Evolutionary conservation across 1,284 basidiomycete species (phyloP).

Genomic region (Hemileccinum hortonii): DNA sequence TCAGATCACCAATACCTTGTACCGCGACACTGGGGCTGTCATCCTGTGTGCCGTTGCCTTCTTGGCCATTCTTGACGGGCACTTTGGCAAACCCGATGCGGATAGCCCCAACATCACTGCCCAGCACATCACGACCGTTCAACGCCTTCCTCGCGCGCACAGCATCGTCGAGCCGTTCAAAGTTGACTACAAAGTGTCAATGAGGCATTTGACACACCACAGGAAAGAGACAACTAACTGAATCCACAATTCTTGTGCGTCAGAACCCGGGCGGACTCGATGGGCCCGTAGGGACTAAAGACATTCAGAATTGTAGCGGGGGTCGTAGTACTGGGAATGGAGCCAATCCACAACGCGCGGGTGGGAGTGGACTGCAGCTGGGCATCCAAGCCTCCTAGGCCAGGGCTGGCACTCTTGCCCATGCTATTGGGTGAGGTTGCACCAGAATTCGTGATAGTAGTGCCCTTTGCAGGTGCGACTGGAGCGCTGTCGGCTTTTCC

Average conservation of each 20-base stretch:
- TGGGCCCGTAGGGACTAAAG: conserved; percentile 95
- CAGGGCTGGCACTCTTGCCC: conserved; percentile 51
- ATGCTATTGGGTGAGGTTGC: conserved; percentile 60
- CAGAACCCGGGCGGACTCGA: conserved; percentile 93
- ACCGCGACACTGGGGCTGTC: conserved; percentile 64
- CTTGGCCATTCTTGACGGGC: conserved; percentile 81
- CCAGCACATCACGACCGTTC: conserved; percentile 92
- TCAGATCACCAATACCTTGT: conserved; percentile 77
- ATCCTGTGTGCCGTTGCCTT: conserved; percentile 59
- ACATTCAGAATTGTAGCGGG: conserved; percentile 89
- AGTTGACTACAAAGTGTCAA: conserved; percentile 68
- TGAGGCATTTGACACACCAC: background rate
- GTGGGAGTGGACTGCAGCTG: conserved; percentile 86
- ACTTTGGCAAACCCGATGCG: conserved; percentile 97
- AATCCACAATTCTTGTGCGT: conserved; percentile 98
- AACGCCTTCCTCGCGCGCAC: conserved; percentile 92
- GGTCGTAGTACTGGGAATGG: conserved; percentile 90
- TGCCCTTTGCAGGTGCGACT: conserved; percentile 79
- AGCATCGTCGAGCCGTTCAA: conserved; percentile 95
- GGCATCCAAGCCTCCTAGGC: conserved; percentile 69
- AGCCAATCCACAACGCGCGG: conserved; percentile 93
- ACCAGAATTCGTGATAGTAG: conserved; percentile 57
- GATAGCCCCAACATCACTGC: conserved; percentile 93
- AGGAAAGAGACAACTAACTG: conserved; percentile 51
- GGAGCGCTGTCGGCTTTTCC: conserved; percentile 95